Percentiles rank a stretch among this genome's conserved stretches.
These are phyloP conservation scores for Anthracocystis walkeri DNA, from an alignment of 1,284 basidiomycete species.

Conservation along the genomic window DNA sequence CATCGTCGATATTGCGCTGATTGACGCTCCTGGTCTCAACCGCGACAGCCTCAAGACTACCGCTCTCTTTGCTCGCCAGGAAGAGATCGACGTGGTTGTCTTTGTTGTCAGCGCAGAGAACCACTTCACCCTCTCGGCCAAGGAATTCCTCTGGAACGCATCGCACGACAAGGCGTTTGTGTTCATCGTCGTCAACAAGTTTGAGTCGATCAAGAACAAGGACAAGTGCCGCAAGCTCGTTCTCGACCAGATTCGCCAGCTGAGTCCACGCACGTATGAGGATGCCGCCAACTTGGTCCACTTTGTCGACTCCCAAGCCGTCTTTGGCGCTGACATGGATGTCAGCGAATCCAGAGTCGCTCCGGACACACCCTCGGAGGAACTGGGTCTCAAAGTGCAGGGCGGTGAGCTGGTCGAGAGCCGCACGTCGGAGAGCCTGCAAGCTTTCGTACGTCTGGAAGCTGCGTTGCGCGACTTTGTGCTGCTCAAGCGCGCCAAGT, in stretches of 20 bases:
- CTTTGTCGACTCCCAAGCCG: conserved; percentile 87
- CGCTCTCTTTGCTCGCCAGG: conserved; percentile 92
- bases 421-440: conserved; percentile 30
- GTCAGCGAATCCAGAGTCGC: conserved; percentile 36
- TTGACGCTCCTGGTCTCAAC: conserved; percentile 97
- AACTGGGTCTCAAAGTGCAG: conserved; percentile 43
- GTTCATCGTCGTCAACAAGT: conserved; percentile 99
- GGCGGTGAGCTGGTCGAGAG: conserved; percentile 20
- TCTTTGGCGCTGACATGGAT: conserved; percentile 54
- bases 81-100: conserved; percentile 98
- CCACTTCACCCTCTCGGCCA: conserved; percentile 95
- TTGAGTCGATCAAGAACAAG: conserved; percentile 94
- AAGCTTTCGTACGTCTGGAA: conserved; percentile 87
- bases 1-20: conserved; percentile 95
- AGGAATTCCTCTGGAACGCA: conserved; percentile 93
- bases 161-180: conserved; percentile 97
- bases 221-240: conserved; percentile 89
- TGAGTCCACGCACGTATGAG: conserved; percentile 90
- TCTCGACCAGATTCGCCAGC: conserved; percentile 91
- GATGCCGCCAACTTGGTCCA: conserved; percentile 94
- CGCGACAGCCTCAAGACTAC: conserved; percentile 96
- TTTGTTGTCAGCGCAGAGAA: conserved; percentile 99
- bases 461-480: conserved; percentile 94
- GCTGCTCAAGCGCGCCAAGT: conserved; percentile 91
- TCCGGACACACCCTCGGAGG: conserved; percentile 51